A percentile compares a stretch with the other conserved stretches of the same genome.
Conservation (phyloP, 2,329 filamentous ascomycete genomes). For the Tolypocladium sp. region DNA sequence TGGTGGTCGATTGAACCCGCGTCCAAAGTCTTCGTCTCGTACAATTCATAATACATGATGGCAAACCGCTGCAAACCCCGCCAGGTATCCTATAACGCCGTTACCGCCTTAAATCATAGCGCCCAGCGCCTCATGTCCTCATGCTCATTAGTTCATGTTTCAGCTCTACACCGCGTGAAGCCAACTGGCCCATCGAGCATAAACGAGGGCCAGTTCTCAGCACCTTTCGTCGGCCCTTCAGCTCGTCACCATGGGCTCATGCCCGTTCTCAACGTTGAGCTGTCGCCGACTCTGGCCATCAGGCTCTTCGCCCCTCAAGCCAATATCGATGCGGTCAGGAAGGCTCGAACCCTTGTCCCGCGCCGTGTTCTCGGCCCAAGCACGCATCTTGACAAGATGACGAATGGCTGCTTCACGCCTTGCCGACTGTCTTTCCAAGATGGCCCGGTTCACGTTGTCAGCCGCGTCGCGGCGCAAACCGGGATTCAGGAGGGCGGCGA, state of each 20-base stretch:
- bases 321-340: constrained; percentile 26
- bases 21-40: background rate
- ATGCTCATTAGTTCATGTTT: background rate
- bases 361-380: constrained; percentile 71
- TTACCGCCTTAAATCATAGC: background rate
- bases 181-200: background rate
- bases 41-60: constrained; percentile 9
- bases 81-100: background rate
- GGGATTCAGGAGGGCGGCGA: constrained; percentile 70
- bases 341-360: constrained; percentile 20
- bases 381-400: constrained; percentile 69
- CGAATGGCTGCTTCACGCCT: constrained; percentile 74
- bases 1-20: background rate
- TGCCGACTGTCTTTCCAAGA: constrained; percentile 64
- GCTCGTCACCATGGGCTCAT: constrained; percentile 44
- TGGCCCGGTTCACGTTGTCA: constrained; percentile 78
- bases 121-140: background rate
- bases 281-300: constrained; percentile 14
- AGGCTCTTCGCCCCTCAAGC: constrained; percentile 26
- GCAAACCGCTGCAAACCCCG: background rate
- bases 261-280: constrained; percentile 26
- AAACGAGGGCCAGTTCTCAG: background rate
- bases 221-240: constrained; percentile 15
- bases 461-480: constrained; percentile 77
- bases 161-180: background rate